Evolutionary conservation across 257 asterid genomes (phyloP), one percentile per base, ranked within the genome.

Genomic region (Nicotiana tabacum): DNA sequence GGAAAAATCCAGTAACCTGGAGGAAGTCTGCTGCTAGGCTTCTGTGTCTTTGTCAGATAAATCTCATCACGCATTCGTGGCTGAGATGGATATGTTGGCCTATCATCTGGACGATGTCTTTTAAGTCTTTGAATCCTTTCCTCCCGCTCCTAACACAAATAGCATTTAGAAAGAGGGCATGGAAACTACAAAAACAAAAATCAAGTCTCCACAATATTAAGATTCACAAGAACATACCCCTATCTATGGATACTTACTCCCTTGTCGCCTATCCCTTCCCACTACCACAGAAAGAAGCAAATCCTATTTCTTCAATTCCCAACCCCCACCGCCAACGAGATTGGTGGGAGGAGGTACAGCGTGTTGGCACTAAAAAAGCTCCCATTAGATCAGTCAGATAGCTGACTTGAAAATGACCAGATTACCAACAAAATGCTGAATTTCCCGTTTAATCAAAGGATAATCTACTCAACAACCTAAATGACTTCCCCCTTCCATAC

Each of bases 131-230:
- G 97, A 82, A 84, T 92, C 89, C 98, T 92, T 82, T 92, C 97
- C 81, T 96, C 98, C 56, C 98, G 98, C 88, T 94, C 99, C 98
- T 96, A 86, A 78, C 43, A 62, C 74, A 88, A 61, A 87, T 55
- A 74, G 72, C 76, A 83, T 24, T 82, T 29, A 84, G 35, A 62
- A 69, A n/a, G 30, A 61, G 32, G 66, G 32, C 66, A 61, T 8
- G 66, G 30, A 61, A n/a, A 61, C 66, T n/a, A 21, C 30, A 21
- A 21, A 61, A 61, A 61, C 9, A 29, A 61, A 61, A 21, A n/a
- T n/a, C 30, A 21, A n/a, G 32, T 12, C 10, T 61, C 32, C 66
- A 61, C 66, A 61, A 61, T 61, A 61, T 18, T 21, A 21, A 61
- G 24, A 21, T n/a, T 21, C 32, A 61, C 66, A 61, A 61, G 32